Conservation (phyloP, 352 stramenopile genomes). For the Phytopythium kandeliae region DNA sequence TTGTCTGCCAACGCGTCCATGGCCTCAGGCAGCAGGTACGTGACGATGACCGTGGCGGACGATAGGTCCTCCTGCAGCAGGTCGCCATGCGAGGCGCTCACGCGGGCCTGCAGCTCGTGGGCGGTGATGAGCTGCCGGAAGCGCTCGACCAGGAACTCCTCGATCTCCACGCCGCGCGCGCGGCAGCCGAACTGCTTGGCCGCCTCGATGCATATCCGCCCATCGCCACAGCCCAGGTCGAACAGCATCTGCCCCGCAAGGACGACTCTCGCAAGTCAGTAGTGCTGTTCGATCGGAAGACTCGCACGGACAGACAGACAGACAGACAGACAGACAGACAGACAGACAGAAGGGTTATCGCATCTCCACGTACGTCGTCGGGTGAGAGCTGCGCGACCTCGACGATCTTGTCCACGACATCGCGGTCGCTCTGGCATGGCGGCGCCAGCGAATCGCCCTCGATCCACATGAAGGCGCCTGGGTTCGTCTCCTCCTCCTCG, state of each 20-base stretch:
- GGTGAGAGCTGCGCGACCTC: constrained; percentile 34
- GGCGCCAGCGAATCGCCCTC: constrained; percentile 53
- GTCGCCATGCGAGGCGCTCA: constrained; percentile 43
- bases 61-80: constrained; percentile 45
- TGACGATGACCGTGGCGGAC: constrained; percentile 48
- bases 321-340: no score
- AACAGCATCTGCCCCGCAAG: constrained; percentile 25
- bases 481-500: constrained; percentile 31
- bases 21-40: constrained; percentile 49
- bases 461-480: constrained; percentile 53
- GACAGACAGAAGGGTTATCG: constrained; percentile 2
- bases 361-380: constrained; percentile 26
- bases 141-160: constrained; percentile 41
- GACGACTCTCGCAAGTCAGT: background rate
- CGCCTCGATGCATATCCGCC: constrained; percentile 51
- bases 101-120: constrained; percentile 31
- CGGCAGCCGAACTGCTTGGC: constrained; percentile 30
- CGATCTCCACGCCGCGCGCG: constrained; percentile 53
- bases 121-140: constrained; percentile 29
- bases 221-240: constrained; percentile 54
- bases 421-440: constrained; percentile 51
- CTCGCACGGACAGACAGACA: no score
- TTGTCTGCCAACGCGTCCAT: constrained; percentile 34
- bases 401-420: constrained; percentile 52
- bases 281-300: no score